These are phyloP conservation scores for Alternaria infectoria DNA, from an alignment of 2,329 filamentous ascomycete species.

Conservation along the genomic window DNA sequence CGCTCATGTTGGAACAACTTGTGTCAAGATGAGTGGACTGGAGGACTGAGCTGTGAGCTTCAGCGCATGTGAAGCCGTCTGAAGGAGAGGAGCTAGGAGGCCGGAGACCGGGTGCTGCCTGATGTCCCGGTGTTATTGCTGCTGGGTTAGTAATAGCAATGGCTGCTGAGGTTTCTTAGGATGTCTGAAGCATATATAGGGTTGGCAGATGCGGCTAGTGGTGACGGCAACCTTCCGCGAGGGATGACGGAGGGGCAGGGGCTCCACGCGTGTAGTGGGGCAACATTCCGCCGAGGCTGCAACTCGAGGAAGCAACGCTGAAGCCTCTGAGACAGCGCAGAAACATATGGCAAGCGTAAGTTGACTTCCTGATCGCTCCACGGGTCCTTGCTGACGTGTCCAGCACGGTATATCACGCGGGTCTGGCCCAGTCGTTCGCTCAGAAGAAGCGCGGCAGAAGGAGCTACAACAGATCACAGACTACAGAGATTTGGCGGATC, in stretches of 20 bases:
- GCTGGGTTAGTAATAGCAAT: constrained; percentile 44
- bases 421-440: constrained; percentile 60
- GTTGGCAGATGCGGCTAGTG: constrained; percentile 15
- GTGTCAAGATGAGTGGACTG: constrained; percentile 7
- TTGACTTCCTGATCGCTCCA: not conserved
- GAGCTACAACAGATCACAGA: constrained; percentile 77
- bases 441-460: constrained; percentile 72
- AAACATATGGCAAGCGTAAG: constrained; percentile 51
- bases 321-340: constrained; percentile 6
- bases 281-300: constrained; percentile 33
- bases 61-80: constrained; percentile 34
- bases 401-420: constrained; percentile 84
- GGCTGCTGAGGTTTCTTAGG: constrained; percentile 26
- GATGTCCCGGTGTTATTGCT: constrained; percentile 35
- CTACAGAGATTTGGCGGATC: constrained; percentile 74
- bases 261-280: constrained; percentile 37
- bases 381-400: constrained; percentile 18
- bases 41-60: constrained; percentile 4
- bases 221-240: constrained; percentile 20
- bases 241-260: constrained; percentile 26
- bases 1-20: constrained; percentile 27
- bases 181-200: constrained; percentile 14
- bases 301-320: constrained; percentile 19
- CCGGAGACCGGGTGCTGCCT: constrained; percentile 13
- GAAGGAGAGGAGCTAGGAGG: constrained; percentile 15